Evolutionary conservation across 495 filamentous ascomycete genomes (phyloP).

Genomic region (Xanthoparmelia taractica): DNA sequence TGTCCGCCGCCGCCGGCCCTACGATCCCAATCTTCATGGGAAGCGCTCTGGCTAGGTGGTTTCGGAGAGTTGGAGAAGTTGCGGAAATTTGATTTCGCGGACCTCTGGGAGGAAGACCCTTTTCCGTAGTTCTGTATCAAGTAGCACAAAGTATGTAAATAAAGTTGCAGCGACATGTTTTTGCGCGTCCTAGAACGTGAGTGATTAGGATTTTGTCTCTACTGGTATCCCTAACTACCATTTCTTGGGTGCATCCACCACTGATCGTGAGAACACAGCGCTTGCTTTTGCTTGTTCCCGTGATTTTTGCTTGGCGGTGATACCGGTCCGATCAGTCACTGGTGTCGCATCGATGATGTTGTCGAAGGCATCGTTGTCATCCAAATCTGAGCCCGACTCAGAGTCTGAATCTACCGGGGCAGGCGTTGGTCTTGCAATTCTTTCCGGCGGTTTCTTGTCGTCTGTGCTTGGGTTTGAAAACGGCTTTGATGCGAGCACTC

Average conservation of each 20-base stretch:
- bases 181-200: background rate
- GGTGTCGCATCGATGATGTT: constrained; percentile 86
- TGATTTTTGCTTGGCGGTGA: constrained; percentile 49
- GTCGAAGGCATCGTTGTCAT: constrained; percentile 68
- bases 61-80: background rate
- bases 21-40: constrained; percentile 11
- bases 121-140: background rate
- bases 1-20: constrained; percentile 9
- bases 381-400: constrained; percentile 65
- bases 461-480: constrained; percentile 59
- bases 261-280: constrained; percentile 55
- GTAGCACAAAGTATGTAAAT: background rate
- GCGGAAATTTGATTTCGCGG: background rate
- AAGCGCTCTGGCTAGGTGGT: background rate
- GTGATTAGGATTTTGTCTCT: background rate
- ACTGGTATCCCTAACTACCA: constrained; percentile 32
- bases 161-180: background rate
- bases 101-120: background rate
- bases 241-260: constrained; percentile 53
- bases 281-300: constrained; percentile 39
- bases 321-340: constrained; percentile 73
- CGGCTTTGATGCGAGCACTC: constrained; percentile 76
- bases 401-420: constrained; percentile 52
- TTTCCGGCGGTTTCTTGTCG: constrained; percentile 48
- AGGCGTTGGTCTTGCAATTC: constrained; percentile 45